phyloP scores from a whole-genome alignment of 2,329 filamentous ascomycete species.

The Penicillium thymicola region DNA sequence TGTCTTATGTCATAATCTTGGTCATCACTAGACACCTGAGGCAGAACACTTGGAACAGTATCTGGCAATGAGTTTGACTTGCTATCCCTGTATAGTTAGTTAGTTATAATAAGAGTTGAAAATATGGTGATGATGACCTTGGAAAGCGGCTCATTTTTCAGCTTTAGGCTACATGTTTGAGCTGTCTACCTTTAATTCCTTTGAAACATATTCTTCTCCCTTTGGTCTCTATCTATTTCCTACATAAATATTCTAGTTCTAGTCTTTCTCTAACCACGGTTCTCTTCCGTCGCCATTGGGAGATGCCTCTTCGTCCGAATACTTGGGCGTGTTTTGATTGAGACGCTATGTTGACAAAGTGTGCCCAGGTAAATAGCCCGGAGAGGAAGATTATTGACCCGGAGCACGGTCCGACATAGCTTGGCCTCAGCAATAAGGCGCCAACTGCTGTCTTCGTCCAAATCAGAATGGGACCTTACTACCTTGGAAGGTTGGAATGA shows the following conservation, averaged over 20 bases:
- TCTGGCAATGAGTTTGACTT: no score
- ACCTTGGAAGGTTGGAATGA: neutral
- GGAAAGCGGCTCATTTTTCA: neutral
- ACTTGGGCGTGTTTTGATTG: neutral
- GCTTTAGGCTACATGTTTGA: neutral
- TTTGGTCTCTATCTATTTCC: neutral
- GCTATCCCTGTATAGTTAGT: neutral
- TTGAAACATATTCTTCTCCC: neutral
- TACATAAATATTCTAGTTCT: no score
- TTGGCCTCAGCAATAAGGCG: neutral
- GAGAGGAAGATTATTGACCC: neutral
- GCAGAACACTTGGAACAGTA: neutral
- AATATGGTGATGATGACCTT: neutral
- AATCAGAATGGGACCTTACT: neutral
- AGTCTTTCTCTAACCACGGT: no score
- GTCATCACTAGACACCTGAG: slow-evolving; percentile 6
- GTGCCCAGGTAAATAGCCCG: neutral
- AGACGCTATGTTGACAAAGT: neutral
- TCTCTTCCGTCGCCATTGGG: neutral
- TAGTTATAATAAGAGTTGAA: no score
- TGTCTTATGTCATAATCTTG: slow-evolving; percentile 18
- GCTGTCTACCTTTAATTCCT: neutral
- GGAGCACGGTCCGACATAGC: neutral
- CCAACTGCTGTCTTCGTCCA: slow-evolving; percentile 16
- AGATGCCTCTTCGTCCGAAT: neutral